A percentile compares a stretch with the other conserved stretches of the same genome.
Evolutionary conservation across 805 yeast genomes (phyloP).

Genomic region (Monosporozyma yasuniensis): DNA sequence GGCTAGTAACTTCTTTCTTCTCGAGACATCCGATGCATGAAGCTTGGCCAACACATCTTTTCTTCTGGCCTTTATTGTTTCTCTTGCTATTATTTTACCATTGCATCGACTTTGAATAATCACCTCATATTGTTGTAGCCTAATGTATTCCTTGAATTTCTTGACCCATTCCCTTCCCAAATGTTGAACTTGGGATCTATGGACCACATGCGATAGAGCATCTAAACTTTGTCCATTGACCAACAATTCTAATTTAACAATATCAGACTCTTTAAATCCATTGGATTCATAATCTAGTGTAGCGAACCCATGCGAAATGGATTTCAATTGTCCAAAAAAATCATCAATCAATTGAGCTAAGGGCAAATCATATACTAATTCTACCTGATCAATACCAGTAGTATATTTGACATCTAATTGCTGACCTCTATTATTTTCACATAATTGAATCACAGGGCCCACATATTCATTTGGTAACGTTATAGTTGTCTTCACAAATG

Average conservation of each 20-base stretch:
- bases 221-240: conserved; percentile 87
- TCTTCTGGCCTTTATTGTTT: conserved; percentile 85
- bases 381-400: conserved; percentile 63
- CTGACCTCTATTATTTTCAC: conserved; percentile 75
- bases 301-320: conserved; percentile 86
- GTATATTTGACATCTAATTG: conserved; percentile 73
- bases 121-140: conserved; percentile 83
- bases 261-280: conserved; percentile 72
- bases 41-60: conserved; percentile 91
- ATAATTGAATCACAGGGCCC: conserved; percentile 77
- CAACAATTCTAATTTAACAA: conserved; percentile 78
- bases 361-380: conserved; percentile 73
- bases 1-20: conserved; percentile 79
- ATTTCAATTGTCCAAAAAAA: conserved; percentile 87
- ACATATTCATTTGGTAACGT: conserved; percentile 84
- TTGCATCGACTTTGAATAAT: conserved; percentile 85
- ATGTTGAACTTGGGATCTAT: conserved; percentile 60
- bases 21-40: conserved; percentile 87
- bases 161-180: conserved; percentile 77
- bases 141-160: conserved; percentile 67
- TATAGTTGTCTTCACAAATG: conserved; percentile 83
- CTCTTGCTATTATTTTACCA: conserved; percentile 77
- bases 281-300: conserved; percentile 91
- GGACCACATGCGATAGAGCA: conserved; percentile 88
- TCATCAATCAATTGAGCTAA: conserved; percentile 88